phyloP scores from a whole-genome alignment of 805 yeast species.

The Jamesozyma hellenica region DNA sequence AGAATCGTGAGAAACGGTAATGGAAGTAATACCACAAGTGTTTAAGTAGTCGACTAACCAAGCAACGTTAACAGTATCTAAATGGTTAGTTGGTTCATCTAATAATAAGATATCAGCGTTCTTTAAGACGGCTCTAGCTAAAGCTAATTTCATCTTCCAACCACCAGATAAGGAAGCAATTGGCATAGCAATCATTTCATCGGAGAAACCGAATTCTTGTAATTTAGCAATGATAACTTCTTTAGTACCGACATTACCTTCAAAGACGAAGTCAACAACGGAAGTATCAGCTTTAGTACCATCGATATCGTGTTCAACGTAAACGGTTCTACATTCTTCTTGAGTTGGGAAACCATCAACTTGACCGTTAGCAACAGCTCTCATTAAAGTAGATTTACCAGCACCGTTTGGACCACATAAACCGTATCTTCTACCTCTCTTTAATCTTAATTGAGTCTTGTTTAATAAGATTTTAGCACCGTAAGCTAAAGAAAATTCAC shows the following conservation, averaged over 20 bases:
- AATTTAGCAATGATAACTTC: constrained; percentile 68
- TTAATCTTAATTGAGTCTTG: constrained; percentile 97
- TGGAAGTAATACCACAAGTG: constrained; percentile 97
- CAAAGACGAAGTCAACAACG: constrained; percentile 80
- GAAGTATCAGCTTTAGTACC: constrained; percentile 95
- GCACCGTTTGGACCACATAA: constrained; percentile 99
- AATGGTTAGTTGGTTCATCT: constrained; percentile 99
- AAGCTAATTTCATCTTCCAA: constrained; percentile 99
- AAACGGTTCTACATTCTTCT: constrained; percentile 97
- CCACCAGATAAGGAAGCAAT: constrained; percentile 98
- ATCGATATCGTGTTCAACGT: constrained; percentile 99
- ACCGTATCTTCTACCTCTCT: constrained; percentile 99
- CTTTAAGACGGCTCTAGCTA: constrained; percentile 97
- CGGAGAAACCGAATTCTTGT: constrained; percentile 85
- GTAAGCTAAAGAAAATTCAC: constrained; percentile 99
- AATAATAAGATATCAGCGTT: constrained; percentile 95
- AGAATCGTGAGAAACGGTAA: constrained; percentile 98
- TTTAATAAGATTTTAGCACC: constrained; percentile 99
- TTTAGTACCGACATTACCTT: constrained; percentile 63
- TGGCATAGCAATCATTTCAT: constrained; percentile 88
- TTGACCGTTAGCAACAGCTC: constrained; percentile 95
- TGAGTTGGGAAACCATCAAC: constrained; percentile 99
- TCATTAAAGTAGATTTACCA: constrained; percentile 98
- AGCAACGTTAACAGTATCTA: constrained; percentile 98
- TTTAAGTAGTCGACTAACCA: constrained; percentile 99